Evolutionary conservation across 768 basidiomycete species (phyloP).

Genomic region (Hypholoma fasciculare): DNA sequence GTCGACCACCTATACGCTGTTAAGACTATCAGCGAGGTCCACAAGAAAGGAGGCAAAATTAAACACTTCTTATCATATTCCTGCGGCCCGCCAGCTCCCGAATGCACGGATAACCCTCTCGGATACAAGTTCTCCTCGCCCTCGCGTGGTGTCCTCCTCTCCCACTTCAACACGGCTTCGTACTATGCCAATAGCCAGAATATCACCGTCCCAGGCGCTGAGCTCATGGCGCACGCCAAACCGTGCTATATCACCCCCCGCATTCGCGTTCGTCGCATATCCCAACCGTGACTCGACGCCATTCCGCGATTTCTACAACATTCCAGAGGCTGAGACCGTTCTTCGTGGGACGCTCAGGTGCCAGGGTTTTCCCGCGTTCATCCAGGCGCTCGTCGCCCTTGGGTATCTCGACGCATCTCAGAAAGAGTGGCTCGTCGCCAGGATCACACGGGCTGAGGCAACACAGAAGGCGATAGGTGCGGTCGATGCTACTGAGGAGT

Average conservation of each 20-base stretch:
- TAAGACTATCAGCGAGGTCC: conserved; percentile 93
- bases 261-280: conserved; percentile 95
- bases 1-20: conserved; percentile 90
- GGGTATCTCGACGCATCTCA: conserved; percentile 80
- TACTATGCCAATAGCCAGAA: conserved; percentile 70
- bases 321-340: conserved; percentile 92
- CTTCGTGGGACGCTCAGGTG: conserved; percentile 93
- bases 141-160: conserved; percentile 92
- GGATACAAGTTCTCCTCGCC: conserved; percentile 99
- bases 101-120: conserved; percentile 90
- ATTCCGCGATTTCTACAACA: conserved; percentile 89
- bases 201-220: conserved; percentile 68
- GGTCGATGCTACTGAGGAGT: conserved; percentile 70
- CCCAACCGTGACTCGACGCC: conserved; percentile 94
- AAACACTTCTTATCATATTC: conserved; percentile 79
- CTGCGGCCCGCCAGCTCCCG: conserved; percentile 63
- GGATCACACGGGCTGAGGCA: conserved; percentile 82
- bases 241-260: conserved; percentile 93
- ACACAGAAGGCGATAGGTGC: conserved; percentile 76
- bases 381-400: conserved; percentile 81
- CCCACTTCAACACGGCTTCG: conserved; percentile 89
- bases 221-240: conserved; percentile 53
- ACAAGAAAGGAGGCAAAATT: conserved; percentile 93
- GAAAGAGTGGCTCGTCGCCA: conserved; percentile 77
- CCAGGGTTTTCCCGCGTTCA: conserved; percentile 96